Evolutionary conservation across 2,329 filamentous ascomycete genomes (phyloP).

Genomic region (Aspergillus hortae): DNA sequence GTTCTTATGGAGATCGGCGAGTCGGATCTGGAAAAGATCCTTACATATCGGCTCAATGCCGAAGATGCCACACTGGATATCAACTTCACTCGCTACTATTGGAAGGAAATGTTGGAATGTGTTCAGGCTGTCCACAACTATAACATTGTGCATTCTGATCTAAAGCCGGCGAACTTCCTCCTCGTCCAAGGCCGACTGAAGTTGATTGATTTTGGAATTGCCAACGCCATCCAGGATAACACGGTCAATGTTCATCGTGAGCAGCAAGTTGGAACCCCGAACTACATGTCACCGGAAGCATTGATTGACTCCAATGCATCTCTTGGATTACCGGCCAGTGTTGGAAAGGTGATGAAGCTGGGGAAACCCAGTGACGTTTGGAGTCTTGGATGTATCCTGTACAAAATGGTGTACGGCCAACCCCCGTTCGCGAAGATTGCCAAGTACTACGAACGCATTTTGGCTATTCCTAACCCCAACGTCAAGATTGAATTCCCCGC

Average conservation of each 20-base stretch:
- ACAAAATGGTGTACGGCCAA: conserved; percentile 98
- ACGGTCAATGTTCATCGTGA: conserved; percentile 98
- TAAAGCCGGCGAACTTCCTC: conserved; percentile 97
- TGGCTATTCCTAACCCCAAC: conserved; percentile 49
- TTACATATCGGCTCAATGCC: conserved; percentile 68
- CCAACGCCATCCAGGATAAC: conserved; percentile 94
- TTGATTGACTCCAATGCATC: conserved; percentile 79
- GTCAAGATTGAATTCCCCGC: conserved; percentile 47
- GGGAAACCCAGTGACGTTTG: conserved; percentile 96
- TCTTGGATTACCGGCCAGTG: conserved; percentile 45
- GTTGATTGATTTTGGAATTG: conserved; percentile 97
- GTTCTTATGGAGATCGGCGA: conserved; percentile 98
- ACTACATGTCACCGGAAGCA: conserved; percentile 97
- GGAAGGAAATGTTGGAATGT: conserved; percentile 99
- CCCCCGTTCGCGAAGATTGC: conserved; percentile 89
- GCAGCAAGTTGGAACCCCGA: conserved; percentile 90
- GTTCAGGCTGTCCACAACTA: conserved; percentile 81
- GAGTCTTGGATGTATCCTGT: conserved; percentile 93
- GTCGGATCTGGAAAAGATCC: conserved; percentile 81
- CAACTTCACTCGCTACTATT: conserved; percentile 93
- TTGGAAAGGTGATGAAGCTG: conserved; percentile 80
- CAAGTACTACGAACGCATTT: conserved; percentile 78
- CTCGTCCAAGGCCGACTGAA: conserved; percentile 87
- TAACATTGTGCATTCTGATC: conserved; percentile 93
- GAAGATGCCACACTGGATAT: conserved; percentile 77